phyloP scores from a whole-genome alignment of 148 eudicot genomes.

The Selenicereus undatus region DNA sequence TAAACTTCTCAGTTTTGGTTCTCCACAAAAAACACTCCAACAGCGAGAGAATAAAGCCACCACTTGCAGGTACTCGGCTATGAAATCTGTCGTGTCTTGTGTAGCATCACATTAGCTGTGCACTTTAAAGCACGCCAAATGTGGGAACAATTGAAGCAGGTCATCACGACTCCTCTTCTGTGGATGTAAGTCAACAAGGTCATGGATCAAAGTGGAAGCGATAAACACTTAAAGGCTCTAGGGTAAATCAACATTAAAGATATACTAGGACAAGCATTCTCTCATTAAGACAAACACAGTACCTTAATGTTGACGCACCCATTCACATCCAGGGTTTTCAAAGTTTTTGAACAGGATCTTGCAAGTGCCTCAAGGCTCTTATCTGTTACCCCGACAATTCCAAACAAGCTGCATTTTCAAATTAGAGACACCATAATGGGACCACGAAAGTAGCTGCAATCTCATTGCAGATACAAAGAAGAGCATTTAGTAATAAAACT shows the following conservation, averaged over 20 bases:
- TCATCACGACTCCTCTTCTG: constrained; percentile 77
- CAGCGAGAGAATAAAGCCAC: neutral
- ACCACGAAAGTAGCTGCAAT: neutral
- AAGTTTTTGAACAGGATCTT: constrained; percentile 51
- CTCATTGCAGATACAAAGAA: neutral
- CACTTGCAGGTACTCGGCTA: neutral
- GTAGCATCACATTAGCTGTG: constrained; percentile 49
- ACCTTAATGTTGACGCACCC: constrained; percentile 95
- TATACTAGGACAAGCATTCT: neutral
- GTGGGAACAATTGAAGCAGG: constrained; percentile 71
- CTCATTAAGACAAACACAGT: neutral
- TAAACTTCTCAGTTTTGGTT: neutral
- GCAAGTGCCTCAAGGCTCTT: constrained; percentile 71
- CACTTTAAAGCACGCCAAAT: constrained; percentile 76
- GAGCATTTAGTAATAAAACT: neutral
- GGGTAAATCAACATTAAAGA: neutral
- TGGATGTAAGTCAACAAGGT: neutral
- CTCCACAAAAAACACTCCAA: neutral
- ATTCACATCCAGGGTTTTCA: constrained; percentile 89
- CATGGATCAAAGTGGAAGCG: neutral
- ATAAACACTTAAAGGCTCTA: neutral
- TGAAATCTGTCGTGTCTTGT: neutral
- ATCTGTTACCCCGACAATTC: constrained; percentile 87
- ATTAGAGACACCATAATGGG: constrained; percentile 11
- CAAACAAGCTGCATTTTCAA: constrained; percentile 73